A percentile compares a stretch with the other conserved stretches of the same genome.
Evolutionary conservation across 1,284 basidiomycete species (phyloP).

Genomic region (Papiliotrema flavescens): DNA sequence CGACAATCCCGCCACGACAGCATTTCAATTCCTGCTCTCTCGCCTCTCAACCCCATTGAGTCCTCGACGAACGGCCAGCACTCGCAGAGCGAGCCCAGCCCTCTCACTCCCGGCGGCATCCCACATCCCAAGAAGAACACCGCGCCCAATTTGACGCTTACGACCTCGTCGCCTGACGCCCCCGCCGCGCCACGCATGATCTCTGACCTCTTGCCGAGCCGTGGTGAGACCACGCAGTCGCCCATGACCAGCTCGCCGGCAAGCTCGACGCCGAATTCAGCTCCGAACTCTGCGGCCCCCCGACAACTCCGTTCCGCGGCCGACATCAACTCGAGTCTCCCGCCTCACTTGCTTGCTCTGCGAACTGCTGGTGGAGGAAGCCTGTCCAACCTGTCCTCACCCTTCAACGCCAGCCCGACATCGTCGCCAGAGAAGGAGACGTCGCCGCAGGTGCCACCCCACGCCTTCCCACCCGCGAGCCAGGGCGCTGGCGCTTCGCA

Average conservation of each 20-base stretch:
- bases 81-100: background rate
- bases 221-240: background rate
- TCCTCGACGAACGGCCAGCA: background rate
- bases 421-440: slow-evolving; percentile 28
- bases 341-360: slow-evolving; percentile 43
- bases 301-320: slow-evolving; percentile 27
- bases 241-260: background rate
- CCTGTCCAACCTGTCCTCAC: slow-evolving; percentile 13
- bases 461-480: slow-evolving; percentile 1
- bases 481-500: background rate
- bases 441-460: background rate
- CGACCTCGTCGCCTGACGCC: slow-evolving; percentile 16
- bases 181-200: background rate
- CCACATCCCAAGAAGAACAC: slow-evolving; percentile 15
- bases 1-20: slow-evolving; percentile 17
- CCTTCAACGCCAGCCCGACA: slow-evolving; percentile 18
- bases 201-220: slow-evolving; percentile 1
- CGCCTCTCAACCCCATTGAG: background rate
- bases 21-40: slow-evolving; percentile 8
- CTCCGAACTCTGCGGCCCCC: background rate
- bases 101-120: slow-evolving; percentile 13
- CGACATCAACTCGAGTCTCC: slow-evolving; percentile 35
- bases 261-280: background rate
- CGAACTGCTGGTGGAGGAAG: slow-evolving; percentile 15
- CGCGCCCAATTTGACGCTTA: slow-evolving; percentile 17